These are phyloP conservation scores for Pseudogymnoascus sp. DNA, from an alignment of 2,329 filamentous ascomycete genomes.

Conservation along the genomic window DNA sequence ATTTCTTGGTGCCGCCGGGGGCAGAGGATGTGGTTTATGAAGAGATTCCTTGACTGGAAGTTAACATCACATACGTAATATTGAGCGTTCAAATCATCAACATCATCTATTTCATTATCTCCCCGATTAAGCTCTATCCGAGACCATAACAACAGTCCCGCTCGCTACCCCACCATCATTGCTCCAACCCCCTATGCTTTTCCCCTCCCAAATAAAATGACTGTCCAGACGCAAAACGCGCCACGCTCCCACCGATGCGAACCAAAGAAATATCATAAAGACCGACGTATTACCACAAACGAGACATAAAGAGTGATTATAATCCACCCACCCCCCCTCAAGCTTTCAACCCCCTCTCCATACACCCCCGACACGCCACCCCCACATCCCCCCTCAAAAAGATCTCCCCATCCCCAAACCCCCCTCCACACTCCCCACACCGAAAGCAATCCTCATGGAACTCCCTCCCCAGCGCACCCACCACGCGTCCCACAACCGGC, in stretches of 20 bases:
- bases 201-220: not conserved
- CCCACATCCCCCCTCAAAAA: conserved; percentile 50
- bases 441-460: conserved; percentile 93
- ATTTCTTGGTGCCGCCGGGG: conserved; percentile 18
- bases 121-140: not conserved
- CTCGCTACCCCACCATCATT: not conserved
- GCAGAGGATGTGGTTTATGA: conserved; percentile 15
- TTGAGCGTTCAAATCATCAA: not conserved
- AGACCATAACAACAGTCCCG: not conserved
- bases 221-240: not conserved
- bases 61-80: not conserved
- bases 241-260: not conserved
- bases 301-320: not conserved
- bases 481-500: conserved; percentile 81
- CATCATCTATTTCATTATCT: not conserved
- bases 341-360: conserved; percentile 49
- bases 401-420: conserved; percentile 57
- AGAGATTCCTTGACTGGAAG: conserved; percentile 14
- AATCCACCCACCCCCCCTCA: not conserved
- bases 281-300: not conserved
- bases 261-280: not conserved
- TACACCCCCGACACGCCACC: conserved; percentile 52
- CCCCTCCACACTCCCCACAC: conserved; percentile 55
- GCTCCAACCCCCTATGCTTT: not conserved
- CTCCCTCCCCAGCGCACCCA: conserved; percentile 79